A percentile compares a stretch with the other conserved stretches of the same genome.
These are phyloP conservation scores for Pleochaeta shiraiana DNA, from an alignment of 2,329 filamentous ascomycete genomes.

Conservation along the genomic window DNA sequence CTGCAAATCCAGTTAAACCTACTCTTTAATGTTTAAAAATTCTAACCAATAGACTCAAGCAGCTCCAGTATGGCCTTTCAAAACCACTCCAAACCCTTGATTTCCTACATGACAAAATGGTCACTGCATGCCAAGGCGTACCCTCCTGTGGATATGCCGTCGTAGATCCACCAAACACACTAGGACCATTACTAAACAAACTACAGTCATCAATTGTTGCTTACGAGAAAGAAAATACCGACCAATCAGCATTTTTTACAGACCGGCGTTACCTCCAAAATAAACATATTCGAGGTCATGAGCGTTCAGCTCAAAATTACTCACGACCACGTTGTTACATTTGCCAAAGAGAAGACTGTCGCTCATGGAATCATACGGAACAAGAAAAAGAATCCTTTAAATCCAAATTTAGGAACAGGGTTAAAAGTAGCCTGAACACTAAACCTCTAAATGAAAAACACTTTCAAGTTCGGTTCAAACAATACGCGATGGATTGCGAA, in stretches of 20 bases:
- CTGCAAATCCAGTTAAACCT: slow-evolving; percentile 3
- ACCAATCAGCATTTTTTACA: neutral
- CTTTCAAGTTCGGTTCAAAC: neutral
- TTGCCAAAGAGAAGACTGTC: neutral
- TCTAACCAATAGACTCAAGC: neutral
- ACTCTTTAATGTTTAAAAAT: neutral
- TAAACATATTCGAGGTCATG: no score
- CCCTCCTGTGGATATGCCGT: slow-evolving; percentile 5
- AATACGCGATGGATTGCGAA: neutral
- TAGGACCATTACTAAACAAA: slow-evolving; percentile 2
- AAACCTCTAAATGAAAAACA: neutral
- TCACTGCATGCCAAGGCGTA: slow-evolving; percentile 4
- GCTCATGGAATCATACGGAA: neutral
- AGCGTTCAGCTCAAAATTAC: neutral
- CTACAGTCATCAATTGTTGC: slow-evolving; percentile 1
- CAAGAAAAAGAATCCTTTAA: neutral
- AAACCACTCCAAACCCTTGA: neutral
- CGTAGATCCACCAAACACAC: neutral
- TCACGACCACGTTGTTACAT: neutral
- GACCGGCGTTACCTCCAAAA: neutral
- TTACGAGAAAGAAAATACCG: slow-evolving; percentile 4
- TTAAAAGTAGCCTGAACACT: neutral
- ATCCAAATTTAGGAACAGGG: neutral
- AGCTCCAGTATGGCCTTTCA: slow-evolving; percentile 3
- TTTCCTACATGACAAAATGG: slow-evolving; percentile 3